Conservation (phyloP, 768 basidiomycete genomes). For the Boletellus ananas region DNA sequence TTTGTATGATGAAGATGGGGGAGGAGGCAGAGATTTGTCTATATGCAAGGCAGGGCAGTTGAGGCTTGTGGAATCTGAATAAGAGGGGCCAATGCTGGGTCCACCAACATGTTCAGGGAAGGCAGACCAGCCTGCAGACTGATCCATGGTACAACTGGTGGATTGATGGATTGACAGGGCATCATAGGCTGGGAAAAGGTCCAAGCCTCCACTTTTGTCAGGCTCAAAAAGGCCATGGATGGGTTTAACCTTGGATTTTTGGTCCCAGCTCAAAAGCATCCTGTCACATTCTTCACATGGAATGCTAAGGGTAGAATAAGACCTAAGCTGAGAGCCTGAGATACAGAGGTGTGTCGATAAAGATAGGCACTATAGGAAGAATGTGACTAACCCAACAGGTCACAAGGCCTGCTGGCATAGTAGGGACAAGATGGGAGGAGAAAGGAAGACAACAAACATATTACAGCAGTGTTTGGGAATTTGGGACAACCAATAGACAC, state of each 20-base stretch:
- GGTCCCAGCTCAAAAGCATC: background rate
- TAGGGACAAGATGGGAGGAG: no score
- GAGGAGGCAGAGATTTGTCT: background rate
- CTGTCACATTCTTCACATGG: background rate
- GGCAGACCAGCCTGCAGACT: background rate
- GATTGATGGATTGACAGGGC: background rate
- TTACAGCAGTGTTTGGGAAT: no score
- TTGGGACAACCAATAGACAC: no score
- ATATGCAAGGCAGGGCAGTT: background rate
- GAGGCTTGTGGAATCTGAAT: no score
- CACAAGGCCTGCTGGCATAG: no score
- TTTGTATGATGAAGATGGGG: background rate
- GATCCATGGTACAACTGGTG: background rate
- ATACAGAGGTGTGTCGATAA: no score
- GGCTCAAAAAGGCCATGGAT: background rate
- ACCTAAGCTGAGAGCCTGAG: no score
- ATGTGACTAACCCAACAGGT: no score
- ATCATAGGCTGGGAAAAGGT: constrained; percentile 17
- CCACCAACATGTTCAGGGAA: background rate
- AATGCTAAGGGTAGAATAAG: no score
- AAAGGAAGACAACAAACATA: no score
- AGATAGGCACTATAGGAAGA: no score
- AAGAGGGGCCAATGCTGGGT: background rate
- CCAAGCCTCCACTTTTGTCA: background rate
- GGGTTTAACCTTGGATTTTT: background rate